Percentiles rank a stretch among this genome's conserved stretches.
Conservation (phyloP, 2,329 filamentous ascomycete species). For the Neofusicoccum kwambonambiense region DNA sequence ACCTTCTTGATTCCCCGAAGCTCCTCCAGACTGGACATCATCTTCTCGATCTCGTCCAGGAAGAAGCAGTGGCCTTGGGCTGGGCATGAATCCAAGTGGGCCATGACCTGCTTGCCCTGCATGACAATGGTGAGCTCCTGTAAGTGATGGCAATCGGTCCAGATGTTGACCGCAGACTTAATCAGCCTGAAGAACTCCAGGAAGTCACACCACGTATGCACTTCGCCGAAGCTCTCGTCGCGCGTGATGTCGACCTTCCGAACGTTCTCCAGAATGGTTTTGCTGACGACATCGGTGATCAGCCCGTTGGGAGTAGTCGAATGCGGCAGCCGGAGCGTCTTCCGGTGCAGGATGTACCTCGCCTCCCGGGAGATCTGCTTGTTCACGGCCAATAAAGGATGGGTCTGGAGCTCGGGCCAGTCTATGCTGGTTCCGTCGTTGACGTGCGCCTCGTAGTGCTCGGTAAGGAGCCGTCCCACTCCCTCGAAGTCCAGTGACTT, state of each 20-base stretch:
- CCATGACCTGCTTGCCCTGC: not conserved
- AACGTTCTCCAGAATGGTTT: slow-evolving; percentile 5
- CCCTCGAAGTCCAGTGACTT: slow-evolving; percentile 15
- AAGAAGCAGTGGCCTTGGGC: slow-evolving; percentile 15
- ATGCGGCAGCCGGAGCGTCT: slow-evolving; percentile 11
- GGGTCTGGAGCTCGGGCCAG: slow-evolving; percentile 1
- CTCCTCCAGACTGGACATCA: not conserved
- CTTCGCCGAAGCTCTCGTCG: slow-evolving; percentile 11
- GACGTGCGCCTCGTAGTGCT: slow-evolving; percentile 14
- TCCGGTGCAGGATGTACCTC: slow-evolving; percentile 10
- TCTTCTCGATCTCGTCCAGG: slow-evolving; percentile 13
- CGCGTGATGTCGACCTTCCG: slow-evolving; percentile 14
- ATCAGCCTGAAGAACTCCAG: slow-evolving; percentile 17
- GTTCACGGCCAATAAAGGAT: slow-evolving; percentile 4
- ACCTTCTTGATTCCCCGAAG: slow-evolving; percentile 18
- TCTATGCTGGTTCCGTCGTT: not conserved
- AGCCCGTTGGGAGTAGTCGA: slow-evolving; percentile 1
- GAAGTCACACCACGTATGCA: slow-evolving; percentile 16
- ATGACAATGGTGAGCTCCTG: slow-evolving; percentile 15
- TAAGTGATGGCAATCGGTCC: slow-evolving; percentile 10
- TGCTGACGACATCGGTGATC: slow-evolving; percentile 6
- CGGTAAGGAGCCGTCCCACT: not conserved
- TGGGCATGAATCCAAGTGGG: slow-evolving; percentile 2
- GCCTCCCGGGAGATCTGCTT: slow-evolving; percentile 13
- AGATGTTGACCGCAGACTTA: slow-evolving; percentile 4